A percentile compares a stretch with the other conserved stretches of the same genome.
These are phyloP conservation scores for Dioszegia aurantiaca DNA, from an alignment of 768 basidiomycete genomes.

Conservation along the genomic window DNA sequence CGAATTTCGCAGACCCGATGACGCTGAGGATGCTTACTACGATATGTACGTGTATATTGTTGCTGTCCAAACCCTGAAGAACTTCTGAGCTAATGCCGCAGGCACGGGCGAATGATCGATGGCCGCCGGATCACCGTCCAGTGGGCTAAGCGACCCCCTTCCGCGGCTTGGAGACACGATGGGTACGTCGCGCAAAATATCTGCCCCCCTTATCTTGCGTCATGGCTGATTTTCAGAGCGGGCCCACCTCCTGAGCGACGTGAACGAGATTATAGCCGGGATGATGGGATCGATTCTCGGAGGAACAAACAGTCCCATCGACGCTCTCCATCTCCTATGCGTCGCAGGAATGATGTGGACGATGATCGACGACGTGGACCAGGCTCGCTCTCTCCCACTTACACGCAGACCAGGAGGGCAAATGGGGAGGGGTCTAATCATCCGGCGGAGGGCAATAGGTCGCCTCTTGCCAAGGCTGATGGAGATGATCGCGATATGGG, in stretches of 20 bases:
- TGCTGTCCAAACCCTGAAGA: slow-evolving; percentile 17
- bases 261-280: slow-evolving; percentile 10
- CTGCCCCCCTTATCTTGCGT: no score
- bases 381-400: slow-evolving; percentile 31
- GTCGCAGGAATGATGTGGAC: slow-evolving; percentile 17
- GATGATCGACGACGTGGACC: slow-evolving; percentile 42
- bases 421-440: background rate
- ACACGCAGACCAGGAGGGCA: slow-evolving; percentile 31
- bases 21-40: slow-evolving; percentile 79
- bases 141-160: slow-evolving; percentile 69
- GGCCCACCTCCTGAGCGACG: slow-evolving; percentile 7
- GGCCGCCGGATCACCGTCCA: slow-evolving; percentile 73
- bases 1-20: slow-evolving; percentile 72
- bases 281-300: slow-evolving; percentile 48
- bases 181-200: no score
- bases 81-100: slow-evolving; percentile 39
- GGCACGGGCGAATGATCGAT: slow-evolving; percentile 75
- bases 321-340: slow-evolving; percentile 29
- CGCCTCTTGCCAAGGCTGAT: slow-evolving; percentile 18
- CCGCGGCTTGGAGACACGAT: slow-evolving; percentile 75
- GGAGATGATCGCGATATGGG: slow-evolving; percentile 21
- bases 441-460: slow-evolving; percentile 6
- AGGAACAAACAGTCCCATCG: slow-evolving; percentile 55
- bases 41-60: slow-evolving; percentile 62
- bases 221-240: background rate